Evolutionary conservation across 1,139 yeast species (phyloP), one percentile per base, ranked within the genome.

Genomic region (Petasospora rhodanensis): DNA sequence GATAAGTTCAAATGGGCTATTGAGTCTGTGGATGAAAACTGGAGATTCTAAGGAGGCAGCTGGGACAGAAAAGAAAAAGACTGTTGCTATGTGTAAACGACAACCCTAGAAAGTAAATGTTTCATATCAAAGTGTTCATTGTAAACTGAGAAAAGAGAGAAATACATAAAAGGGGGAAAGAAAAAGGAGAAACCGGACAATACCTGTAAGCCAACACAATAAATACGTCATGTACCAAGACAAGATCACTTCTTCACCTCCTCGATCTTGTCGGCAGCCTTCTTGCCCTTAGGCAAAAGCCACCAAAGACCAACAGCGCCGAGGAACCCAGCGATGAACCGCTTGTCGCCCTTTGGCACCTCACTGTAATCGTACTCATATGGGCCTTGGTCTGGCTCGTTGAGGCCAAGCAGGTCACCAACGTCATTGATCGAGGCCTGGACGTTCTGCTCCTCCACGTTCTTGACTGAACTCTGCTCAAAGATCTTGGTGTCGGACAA

Each of bases 1-100:
- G 96, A 89, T 28, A 89, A 89, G 64, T 89, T 89, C 61, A 79
- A 76, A 34, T 89, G 98, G 98, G 97, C 98, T 17, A 81, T 89
- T 37, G 94, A 89, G 56, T 79, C 91, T 32, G 89, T 79, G 5
- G 96, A 83, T 55, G 86, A 76, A 46, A 65, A 85, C 51, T 89
- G 98, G 98, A 69, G 76, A 47, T 87, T 87, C 53, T 86, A 33
- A 23, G 14, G 11, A n/a, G n/a, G n/a, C n/a, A n/a, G n/a, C n/a
- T n/a, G n/a, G n/a, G n/a, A n/a, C n/a, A n/a, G n/a, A n/a, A n/a
- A n/a, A n/a, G n/a, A n/a, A n/a, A n/a, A n/a, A n/a, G n/a, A n/a
- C n/a, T n/a, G n/a, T n/a, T n/a, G n/a, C n/a, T n/a, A n/a, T n/a
- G n/a, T n/a, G n/a, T n/a, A n/a, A n/a, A n/a, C n/a, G n/a, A n/a